Percentiles rank a stretch among this genome's conserved stretches.
Evolutionary conservation across 1,284 basidiomycete genomes (phyloP).

Genomic region (Pseudozyma pruni): DNA sequence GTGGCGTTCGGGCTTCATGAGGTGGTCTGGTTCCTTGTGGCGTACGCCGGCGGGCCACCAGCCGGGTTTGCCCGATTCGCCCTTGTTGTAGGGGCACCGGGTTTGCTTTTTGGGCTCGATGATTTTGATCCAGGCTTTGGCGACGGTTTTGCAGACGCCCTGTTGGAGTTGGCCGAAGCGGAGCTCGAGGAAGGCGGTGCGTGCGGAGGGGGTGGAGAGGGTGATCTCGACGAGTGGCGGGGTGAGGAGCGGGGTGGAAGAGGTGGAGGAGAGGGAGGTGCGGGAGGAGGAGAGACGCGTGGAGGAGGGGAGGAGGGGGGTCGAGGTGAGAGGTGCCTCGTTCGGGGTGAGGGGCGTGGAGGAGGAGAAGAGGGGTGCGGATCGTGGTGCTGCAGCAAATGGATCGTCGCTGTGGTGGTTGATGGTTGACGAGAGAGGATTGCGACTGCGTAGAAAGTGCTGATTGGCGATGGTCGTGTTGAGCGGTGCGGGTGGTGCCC

Average conservation of each 20-base stretch:
- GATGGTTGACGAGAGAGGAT: neutral
- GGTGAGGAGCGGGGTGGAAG: neutral
- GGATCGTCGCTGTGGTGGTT: neutral
- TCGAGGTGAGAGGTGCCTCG: constrained; percentile 17
- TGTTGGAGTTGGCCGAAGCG: constrained; percentile 70
- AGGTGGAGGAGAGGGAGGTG: neutral
- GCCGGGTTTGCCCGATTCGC: constrained; percentile 70
- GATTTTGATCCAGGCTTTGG: constrained; percentile 70
- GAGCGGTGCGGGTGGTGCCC: constrained; percentile 31
- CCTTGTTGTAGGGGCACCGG: constrained; percentile 71
- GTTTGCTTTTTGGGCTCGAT: constrained; percentile 73
- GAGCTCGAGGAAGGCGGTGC: constrained; percentile 64
- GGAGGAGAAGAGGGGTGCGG: constrained; percentile 43
- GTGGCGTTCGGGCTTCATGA: constrained; percentile 70
- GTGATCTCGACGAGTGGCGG: constrained; percentile 13
- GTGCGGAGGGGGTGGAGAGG: constrained; percentile 33
- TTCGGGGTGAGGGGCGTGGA: constrained; percentile 3
- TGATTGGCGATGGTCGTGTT: constrained; percentile 48
- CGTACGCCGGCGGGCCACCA: constrained; percentile 72
- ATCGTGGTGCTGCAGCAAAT: constrained; percentile 28
- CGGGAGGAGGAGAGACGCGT: constrained; percentile 7
- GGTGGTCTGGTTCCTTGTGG: constrained; percentile 72
- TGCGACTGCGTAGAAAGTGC: constrained; percentile 26
- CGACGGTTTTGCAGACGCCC: constrained; percentile 71
- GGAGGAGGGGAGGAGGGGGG: constrained; percentile 17